phyloP scores from a whole-genome alignment of 192 early-diverging fungal genomes.

The Oehlia diaphana region DNA sequence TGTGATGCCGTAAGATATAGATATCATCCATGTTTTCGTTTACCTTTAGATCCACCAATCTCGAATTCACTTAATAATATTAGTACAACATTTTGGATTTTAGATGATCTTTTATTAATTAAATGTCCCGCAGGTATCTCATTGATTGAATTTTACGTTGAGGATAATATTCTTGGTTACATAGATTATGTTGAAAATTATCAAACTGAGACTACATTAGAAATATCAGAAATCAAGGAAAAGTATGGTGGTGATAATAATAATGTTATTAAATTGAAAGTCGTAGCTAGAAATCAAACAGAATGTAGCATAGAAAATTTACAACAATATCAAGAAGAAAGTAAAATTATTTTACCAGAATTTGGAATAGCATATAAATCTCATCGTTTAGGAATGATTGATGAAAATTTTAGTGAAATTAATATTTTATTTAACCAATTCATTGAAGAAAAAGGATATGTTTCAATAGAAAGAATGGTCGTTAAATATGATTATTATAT shows the following conservation, averaged over 20 bases:
- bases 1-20: slow-evolving; percentile 59
- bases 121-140: slow-evolving; percentile 46
- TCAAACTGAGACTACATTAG: slow-evolving; percentile 21
- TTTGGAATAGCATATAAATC: slow-evolving; percentile 19
- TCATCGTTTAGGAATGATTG: neutral
- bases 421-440: slow-evolving; percentile 26
- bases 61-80: neutral
- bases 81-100: neutral
- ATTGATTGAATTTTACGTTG: slow-evolving; percentile 58
- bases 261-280: neutral
- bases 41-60: slow-evolving; percentile 45
- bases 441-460: neutral
- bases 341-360: slow-evolving; percentile 15
- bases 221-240: neutral
- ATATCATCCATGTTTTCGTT: slow-evolving; percentile 57
- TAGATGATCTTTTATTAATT: slow-evolving; percentile 16
- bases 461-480: slow-evolving; percentile 19
- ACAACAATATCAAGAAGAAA: neutral
- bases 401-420: neutral
- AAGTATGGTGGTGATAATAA: neutral
- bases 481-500: slow-evolving; percentile 49
- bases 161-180: slow-evolving; percentile 46
- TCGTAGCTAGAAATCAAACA: slow-evolving; percentile 14
- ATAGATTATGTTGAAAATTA: slow-evolving; percentile 54
- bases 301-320: neutral